Conservation (phyloP, 2,329 filamentous ascomycete species). For the Penicillium olsonii region DNA sequence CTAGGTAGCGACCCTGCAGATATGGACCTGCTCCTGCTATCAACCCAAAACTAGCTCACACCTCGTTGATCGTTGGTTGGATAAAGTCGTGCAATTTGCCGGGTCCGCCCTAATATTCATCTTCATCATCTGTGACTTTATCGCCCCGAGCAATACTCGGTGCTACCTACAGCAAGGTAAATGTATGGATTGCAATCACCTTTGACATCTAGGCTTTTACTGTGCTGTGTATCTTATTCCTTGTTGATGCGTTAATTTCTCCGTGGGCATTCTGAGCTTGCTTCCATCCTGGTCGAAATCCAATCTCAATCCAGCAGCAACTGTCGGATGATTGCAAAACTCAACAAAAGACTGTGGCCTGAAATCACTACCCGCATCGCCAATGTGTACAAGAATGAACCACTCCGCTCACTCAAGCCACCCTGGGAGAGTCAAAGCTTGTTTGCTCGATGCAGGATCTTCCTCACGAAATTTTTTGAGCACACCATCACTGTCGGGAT, state of each 20-base stretch:
- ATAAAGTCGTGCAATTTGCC: conserved; percentile 27
- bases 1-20: background rate
- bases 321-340: conserved; percentile 18
- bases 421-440: background rate
- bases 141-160: conserved; percentile 32
- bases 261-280: conserved; percentile 20
- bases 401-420: conserved; percentile 1
- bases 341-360: conserved; percentile 9
- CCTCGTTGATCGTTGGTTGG: conserved; percentile 23
- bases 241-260: conserved; percentile 36
- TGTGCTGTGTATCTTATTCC: conserved; percentile 36
- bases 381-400: conserved; percentile 2
- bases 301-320: conserved; percentile 23
- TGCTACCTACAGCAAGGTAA: conserved; percentile 24
- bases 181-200: conserved; percentile 31
- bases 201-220: conserved; percentile 36
- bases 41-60: conserved; percentile 5
- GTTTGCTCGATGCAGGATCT: conserved; percentile 7
- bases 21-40: background rate
- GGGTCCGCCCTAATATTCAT: conserved; percentile 31
- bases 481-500: conserved; percentile 14
- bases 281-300: conserved; percentile 15
- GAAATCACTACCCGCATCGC: background rate
- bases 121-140: conserved; percentile 33
- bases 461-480: conserved; percentile 10